phyloP scores from a whole-genome alignment of 1,139 yeast genomes.

The Nakaseomyces bracarensis region DNA sequence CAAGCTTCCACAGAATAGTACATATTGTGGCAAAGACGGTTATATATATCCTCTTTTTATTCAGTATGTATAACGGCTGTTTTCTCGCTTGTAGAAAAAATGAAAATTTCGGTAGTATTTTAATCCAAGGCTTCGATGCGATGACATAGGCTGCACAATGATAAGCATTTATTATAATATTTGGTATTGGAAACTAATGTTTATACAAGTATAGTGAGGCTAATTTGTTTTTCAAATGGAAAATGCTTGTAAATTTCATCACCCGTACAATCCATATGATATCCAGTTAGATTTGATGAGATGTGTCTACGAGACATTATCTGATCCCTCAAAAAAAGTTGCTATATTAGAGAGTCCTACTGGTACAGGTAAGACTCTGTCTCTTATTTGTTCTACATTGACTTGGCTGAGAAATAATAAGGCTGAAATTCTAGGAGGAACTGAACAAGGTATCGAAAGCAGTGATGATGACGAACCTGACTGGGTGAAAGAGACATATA shows the following conservation, averaged over 20 bases:
- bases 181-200: no score
- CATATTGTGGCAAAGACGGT: no score
- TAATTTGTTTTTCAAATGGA: not conserved
- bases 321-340: slow-evolving; percentile 45
- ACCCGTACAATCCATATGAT: slow-evolving; percentile 74
- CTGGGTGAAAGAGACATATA: slow-evolving; percentile 47
- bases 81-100: no score
- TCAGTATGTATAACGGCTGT: no score
- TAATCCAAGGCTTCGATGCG: not conserved
- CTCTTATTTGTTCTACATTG: slow-evolving; percentile 77
- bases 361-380: slow-evolving; percentile 88
- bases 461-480: slow-evolving; percentile 43
- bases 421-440: slow-evolving; percentile 18
- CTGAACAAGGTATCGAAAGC: slow-evolving; percentile 10
- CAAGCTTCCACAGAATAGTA: no score
- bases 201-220: no score
- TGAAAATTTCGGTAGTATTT: not conserved
- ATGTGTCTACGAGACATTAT: slow-evolving; percentile 57
- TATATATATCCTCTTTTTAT: no score
- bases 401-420: slow-evolving; percentile 73
- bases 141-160: no score
- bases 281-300: slow-evolving; percentile 76
- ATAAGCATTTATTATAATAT: no score
- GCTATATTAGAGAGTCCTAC: slow-evolving; percentile 93
- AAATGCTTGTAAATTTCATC: slow-evolving; percentile 39